Percentiles rank a stretch among this genome's conserved stretches.
Evolutionary conservation across 108 stramenopile genomes (phyloP).

Genomic region (Skeletonema potamos): DNA sequence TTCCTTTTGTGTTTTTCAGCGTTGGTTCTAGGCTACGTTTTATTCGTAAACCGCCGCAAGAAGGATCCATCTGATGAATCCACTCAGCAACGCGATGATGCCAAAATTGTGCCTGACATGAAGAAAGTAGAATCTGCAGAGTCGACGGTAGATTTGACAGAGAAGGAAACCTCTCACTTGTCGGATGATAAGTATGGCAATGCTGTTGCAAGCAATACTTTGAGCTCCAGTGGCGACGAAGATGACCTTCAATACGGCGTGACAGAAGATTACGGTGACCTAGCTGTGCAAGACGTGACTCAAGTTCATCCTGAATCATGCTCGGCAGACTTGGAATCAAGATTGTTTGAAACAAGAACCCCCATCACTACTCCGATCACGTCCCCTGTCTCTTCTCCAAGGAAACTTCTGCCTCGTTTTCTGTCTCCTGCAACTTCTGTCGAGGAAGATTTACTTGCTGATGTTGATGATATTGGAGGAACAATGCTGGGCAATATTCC

Average conservation of each 20-base stretch:
- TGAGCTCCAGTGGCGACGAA: background rate
- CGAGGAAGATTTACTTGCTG: background rate
- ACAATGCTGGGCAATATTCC: background rate
- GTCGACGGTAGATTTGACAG: background rate
- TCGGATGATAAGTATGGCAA: background rate
- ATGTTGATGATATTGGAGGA: background rate
- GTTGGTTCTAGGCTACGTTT: background rate
- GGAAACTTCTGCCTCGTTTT: background rate
- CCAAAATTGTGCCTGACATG: background rate
- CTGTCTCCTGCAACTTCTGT: background rate
- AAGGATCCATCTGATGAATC: background rate
- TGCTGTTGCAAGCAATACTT: background rate
- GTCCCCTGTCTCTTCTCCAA: background rate
- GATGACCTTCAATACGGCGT: background rate
- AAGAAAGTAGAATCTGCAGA: background rate
- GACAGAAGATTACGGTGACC: conserved; percentile 1
- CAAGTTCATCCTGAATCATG: background rate
- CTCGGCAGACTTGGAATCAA: background rate
- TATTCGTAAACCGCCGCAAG: background rate
- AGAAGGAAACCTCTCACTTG: background rate
- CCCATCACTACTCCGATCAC: background rate
- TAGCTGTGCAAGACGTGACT: background rate
- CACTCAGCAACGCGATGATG: background rate
- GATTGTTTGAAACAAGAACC: background rate
- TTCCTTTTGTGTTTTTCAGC: background rate